phyloP scores from a whole-genome alignment of 139 green algal species.

The Volvox reticuliferus region DNA sequence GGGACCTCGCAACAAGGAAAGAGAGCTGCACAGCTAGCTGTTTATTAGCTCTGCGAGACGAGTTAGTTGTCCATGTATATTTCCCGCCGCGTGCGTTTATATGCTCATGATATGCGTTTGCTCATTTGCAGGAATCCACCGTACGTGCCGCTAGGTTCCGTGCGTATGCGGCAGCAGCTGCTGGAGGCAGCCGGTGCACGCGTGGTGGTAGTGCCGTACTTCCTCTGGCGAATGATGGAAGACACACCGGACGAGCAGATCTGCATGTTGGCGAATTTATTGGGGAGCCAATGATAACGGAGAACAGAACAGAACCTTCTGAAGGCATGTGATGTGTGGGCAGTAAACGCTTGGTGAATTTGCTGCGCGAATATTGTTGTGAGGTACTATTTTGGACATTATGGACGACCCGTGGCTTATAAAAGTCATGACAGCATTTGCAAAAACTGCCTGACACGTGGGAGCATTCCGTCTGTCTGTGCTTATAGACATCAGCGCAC shows the following conservation, averaged over 20 bases:
- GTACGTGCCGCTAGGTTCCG: slow-evolving; percentile 5
- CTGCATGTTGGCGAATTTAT: slow-evolving; percentile 17
- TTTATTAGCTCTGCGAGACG: too few species aligned
- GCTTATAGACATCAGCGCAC: too few species aligned
- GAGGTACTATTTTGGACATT: neutral
- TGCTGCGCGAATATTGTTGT: neutral
- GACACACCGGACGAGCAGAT: neutral
- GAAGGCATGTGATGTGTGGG: neutral
- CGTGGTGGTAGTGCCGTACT: slow-evolving; percentile 4
- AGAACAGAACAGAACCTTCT: neutral
- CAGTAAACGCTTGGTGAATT: neutral
- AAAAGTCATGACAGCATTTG: neutral
- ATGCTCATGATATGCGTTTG: too few species aligned
- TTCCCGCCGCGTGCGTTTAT: too few species aligned
- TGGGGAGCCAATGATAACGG: neutral
- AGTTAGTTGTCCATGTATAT: too few species aligned
- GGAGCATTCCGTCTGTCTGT: too few species aligned
- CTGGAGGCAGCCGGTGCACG: slow-evolving; percentile 18
- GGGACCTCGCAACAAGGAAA: too few species aligned
- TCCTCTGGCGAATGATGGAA: slow-evolving; percentile 21
- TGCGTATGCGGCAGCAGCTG: slow-evolving; percentile 25
- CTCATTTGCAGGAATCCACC: slow-evolving; percentile 35
- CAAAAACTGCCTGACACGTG: neutral
- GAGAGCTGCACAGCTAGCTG: too few species aligned
- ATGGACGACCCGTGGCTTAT: neutral